Evolutionary conservation across 345 rosid species (phyloP), one percentile per base, ranked within the genome.

Genomic region (Linum tenue): DNA sequence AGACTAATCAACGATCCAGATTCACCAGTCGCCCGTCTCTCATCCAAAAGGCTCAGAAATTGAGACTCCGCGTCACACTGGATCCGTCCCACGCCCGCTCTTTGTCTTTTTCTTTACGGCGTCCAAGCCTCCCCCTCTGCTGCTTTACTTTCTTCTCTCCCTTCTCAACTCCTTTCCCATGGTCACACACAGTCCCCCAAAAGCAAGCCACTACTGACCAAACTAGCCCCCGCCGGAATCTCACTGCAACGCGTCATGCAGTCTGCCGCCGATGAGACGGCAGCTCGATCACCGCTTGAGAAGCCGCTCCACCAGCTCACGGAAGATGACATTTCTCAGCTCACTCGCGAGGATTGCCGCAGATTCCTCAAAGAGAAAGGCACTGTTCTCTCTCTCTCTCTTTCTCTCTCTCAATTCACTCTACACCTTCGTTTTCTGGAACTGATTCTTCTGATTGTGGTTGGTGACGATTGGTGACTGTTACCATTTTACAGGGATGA

Each of bases 401-500:
- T n/a, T n/a, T n/a, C n/a, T n/a, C n/a, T n/a, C 53, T 8, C 7
- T 55, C 39, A 9, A 11, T 36, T 16, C 16, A 8, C 36, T 9
- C 2, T n/a, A 9, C 8, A 14, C 59, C 31, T 11, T 6, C 37
- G 5, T 9, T 35, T 9, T 3, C 11, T 10, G 36, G 17, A 55
- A 22, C 62, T 3, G 62, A 38, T 14, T 10, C 36, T 37, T 41
- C 7, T 35, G 10, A 7, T 16, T 60, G 1, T 12, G 37, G 37
- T 39, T 48, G 48, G 2, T 39, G 8, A 7, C 37, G 41, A 22
- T 22, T n/a, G 37, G 59, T 56, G 59, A 15, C 59, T 7, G 48
- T 66, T 39, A 0, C 65, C 55, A 64, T 60, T 9, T 9, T 9
- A 22, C 70, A 80, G 84, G 84, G 51, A 81, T 81, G 84, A 72